Percentiles rank a stretch among this genome's conserved stretches.
Evolutionary conservation across 208 protist genomes (phyloP).

Genomic region (Trypanosoma grayi): DNA sequence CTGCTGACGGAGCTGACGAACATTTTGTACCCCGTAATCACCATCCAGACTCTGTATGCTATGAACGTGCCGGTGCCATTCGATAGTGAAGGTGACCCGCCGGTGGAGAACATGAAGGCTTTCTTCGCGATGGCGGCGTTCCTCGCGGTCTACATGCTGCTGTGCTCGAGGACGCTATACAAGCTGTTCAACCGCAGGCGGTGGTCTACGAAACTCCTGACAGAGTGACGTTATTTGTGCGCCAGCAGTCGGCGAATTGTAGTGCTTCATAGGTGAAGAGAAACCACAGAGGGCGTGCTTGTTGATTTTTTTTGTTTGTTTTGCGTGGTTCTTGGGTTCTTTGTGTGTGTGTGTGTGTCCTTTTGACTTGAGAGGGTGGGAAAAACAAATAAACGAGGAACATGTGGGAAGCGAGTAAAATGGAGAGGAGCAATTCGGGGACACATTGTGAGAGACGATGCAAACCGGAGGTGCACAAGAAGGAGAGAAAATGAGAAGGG

Average conservation of each 20-base stretch:
- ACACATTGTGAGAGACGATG: neutral
- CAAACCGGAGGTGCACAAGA: conserved; percentile 1
- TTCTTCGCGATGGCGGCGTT: conserved; percentile 65
- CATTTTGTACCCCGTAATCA: conserved; percentile 80
- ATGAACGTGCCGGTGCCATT: conserved; percentile 83
- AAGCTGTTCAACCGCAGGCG: conserved; percentile 35
- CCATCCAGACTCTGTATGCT: conserved; percentile 75
- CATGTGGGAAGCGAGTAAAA: neutral
- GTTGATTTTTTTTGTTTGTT: conserved; percentile 1
- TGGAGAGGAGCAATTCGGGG: neutral
- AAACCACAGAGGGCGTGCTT: neutral
- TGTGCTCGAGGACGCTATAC: conserved; percentile 37
- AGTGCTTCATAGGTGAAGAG: neutral
- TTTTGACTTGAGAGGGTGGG: neutral
- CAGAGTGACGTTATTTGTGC: conserved; percentile 24
- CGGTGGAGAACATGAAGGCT: conserved; percentile 33
- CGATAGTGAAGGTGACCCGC: conserved; percentile 47
- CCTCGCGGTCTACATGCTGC: conserved; percentile 40
- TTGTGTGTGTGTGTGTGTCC: neutral
- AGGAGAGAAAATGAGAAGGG: conserved; percentile 8
- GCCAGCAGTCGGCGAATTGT: neutral
- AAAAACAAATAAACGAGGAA: neutral
- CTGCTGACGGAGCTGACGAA: conserved; percentile 73
- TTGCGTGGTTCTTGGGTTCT: no score
- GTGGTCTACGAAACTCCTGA: conserved; percentile 64